Percentiles rank a stretch among this genome's conserved stretches.
Conservation (phyloP, 805 yeast genomes). For the Saturnispora sekii region DNA sequence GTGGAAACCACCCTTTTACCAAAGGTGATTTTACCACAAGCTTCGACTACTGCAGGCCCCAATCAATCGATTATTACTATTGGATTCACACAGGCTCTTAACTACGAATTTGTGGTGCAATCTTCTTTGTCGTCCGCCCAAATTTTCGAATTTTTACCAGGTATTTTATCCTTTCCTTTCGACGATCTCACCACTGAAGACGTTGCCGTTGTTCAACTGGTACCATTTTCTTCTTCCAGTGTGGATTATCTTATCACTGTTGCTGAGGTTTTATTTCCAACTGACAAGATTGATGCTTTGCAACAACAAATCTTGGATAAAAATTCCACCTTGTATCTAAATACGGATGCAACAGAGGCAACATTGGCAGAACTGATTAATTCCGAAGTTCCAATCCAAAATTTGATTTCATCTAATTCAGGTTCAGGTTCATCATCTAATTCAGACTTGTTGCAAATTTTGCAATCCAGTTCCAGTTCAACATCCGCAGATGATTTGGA, state of each 20-base stretch:
- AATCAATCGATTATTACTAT: slow-evolving; percentile 51
- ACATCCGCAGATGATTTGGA: slow-evolving; percentile 7
- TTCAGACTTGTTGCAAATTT: slow-evolving; percentile 1
- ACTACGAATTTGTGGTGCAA: slow-evolving; percentile 73
- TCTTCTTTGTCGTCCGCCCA: slow-evolving; percentile 74
- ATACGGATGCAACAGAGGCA: slow-evolving; percentile 43
- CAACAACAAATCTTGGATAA: slow-evolving; percentile 39
- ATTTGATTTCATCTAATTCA: slow-evolving; percentile 23
- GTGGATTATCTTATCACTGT: slow-evolving; percentile 69
- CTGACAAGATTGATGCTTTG: slow-evolving; percentile 37
- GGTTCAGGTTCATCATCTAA: slow-evolving; percentile 6
- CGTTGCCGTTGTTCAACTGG: slow-evolving; percentile 56
- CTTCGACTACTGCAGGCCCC: slow-evolving; percentile 30
- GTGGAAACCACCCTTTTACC: slow-evolving; percentile 46
- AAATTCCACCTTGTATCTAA: slow-evolving; percentile 51
- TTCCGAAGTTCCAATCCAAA: slow-evolving; percentile 49
- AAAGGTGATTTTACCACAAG: slow-evolving; percentile 62
- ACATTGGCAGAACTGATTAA: slow-evolving; percentile 67
- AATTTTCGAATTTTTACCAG: slow-evolving; percentile 78
- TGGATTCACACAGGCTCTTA: slow-evolving; percentile 71
- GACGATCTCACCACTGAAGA: slow-evolving; percentile 20
- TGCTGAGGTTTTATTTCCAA: slow-evolving; percentile 80
- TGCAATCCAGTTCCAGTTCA: not conserved
- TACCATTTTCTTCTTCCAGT: slow-evolving; percentile 57
- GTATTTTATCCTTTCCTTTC: slow-evolving; percentile 57